Evolutionary conservation across 164 flowering plant species (phyloP), one percentile per base, ranked within the genome.

Genomic region (Buxus sempervirens): DNA sequence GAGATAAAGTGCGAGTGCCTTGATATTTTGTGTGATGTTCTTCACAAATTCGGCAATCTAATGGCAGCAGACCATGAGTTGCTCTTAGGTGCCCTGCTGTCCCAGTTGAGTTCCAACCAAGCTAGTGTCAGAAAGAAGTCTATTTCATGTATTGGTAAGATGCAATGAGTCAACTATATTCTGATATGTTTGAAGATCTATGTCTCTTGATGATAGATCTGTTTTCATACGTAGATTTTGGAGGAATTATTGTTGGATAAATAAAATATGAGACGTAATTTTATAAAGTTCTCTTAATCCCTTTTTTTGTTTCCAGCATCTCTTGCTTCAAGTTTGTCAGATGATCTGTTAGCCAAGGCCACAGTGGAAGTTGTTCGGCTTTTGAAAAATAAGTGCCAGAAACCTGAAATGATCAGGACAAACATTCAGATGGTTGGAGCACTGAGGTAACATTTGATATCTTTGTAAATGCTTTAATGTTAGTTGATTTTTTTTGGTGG

Each of bases 351-450:
- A 77, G 93, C 93, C 19, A 89, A 83, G 78, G 90, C 90, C 69
- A 96, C 99, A 5, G 73, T 72, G 62, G 90, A 89, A 72, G 90
- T 93, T 79, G 93, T 93, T 70, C 80, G 69, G 63, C 82, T 85
- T 73, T 82, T 93, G 76, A 82, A 79, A 76, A 87, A 62, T 57
- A 90, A 86, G 78, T 81, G 82, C 56, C 55, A 71, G 49, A 96
- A 93, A 74, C 76, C 93, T 62, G 99, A 96, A 69, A 76, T 92
- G 73, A 87, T 82, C 7, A 87, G 95, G 0, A 91, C 99, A 71
- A 90, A 93, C 73, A 96, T 96, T 82, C 99, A 96, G 81, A 91
- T 93, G 99, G 84, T 96, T 75, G 99, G 97, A 61, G 93, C 99
- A 60, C 74, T 96, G 26, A 90, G 99, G 99, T 89, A 73, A 65